Conservation (phyloP, 2,329 filamentous ascomycete genomes). For the Hymenoscyphus repandus region DNA sequence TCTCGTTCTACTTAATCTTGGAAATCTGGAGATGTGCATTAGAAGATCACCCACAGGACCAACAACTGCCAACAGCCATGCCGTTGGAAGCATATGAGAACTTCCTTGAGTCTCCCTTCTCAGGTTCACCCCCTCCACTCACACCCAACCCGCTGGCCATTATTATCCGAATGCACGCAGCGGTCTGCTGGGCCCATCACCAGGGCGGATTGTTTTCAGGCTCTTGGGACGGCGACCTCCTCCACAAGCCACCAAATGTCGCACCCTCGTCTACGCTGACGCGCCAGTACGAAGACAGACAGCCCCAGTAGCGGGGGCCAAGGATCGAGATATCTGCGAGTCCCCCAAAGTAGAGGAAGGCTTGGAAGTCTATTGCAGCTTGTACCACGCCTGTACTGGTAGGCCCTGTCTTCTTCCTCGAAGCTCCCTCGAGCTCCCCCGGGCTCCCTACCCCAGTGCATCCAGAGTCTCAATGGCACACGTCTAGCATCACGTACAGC, state of each 20-base stretch:
- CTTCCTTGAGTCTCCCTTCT: neutral
- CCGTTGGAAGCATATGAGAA: no score
- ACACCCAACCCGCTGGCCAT: neutral
- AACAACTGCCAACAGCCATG: no score
- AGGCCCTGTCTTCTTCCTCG: no score
- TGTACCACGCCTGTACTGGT: no score
- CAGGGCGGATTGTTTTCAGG: neutral
- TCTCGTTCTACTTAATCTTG: no score
- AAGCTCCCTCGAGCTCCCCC: no score
- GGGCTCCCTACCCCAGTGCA: neutral
- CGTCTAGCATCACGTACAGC: no score
- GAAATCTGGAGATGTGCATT: no score
- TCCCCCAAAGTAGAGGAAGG: constrained; percentile 2
- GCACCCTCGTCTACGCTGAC: neutral
- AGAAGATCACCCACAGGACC: no score
- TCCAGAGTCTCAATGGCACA: neutral
- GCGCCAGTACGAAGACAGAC: no score
- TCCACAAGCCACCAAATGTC: constrained; percentile 1
- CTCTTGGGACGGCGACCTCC: neutral
- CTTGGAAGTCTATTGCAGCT: neutral
- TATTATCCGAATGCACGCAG: constrained; percentile 1
- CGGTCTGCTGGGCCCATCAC: neutral
- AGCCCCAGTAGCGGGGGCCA: neutral
- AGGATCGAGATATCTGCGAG: neutral
- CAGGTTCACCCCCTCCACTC: neutral